phyloP scores from a whole-genome alignment of 2,329 filamentous ascomycete genomes.

The Colletotrichum gigasporum region DNA sequence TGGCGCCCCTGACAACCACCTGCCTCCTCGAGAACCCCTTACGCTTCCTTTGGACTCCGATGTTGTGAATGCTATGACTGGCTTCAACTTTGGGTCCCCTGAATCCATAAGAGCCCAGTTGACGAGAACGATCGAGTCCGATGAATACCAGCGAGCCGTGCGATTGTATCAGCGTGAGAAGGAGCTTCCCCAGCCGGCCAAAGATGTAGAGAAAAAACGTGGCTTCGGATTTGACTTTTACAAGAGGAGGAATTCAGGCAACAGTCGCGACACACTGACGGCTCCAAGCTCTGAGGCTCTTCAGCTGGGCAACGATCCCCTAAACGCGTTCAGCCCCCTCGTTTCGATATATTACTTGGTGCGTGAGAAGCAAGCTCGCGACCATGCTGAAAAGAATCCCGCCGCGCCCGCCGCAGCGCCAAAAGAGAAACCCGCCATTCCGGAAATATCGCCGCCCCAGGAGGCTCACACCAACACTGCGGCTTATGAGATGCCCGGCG shows the following conservation, averaged over 20 bases:
- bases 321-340: slow-evolving; percentile 93
- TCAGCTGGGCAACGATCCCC: slow-evolving; percentile 82
- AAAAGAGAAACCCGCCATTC: slow-evolving; percentile 61
- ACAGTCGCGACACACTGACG: slow-evolving; percentile 86
- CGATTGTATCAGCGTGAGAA: slow-evolving; percentile 74
- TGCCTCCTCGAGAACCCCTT: slow-evolving; percentile 86
- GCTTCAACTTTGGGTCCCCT: slow-evolving; percentile 93
- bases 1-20: slow-evolving; percentile 86
- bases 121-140: slow-evolving; percentile 86
- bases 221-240: slow-evolving; percentile 96
- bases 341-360: slow-evolving; percentile 96
- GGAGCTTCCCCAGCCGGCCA: slow-evolving; percentile 65
- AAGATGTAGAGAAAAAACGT: slow-evolving; percentile 81
- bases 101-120: slow-evolving; percentile 86
- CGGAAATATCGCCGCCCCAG: slow-evolving; percentile 82
- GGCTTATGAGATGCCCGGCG: slow-evolving; percentile 87
- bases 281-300: slow-evolving; percentile 88
- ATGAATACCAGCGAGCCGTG: slow-evolving; percentile 92
- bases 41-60: slow-evolving; percentile 83
- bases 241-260: slow-evolving; percentile 89
- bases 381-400: slow-evolving; percentile 61
- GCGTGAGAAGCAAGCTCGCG: slow-evolving; percentile 90
- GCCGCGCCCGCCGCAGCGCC: slow-evolving; percentile 51
- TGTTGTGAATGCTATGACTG: slow-evolving; percentile 93
- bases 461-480: slow-evolving; percentile 89